Evolutionary conservation across 2,329 filamentous ascomycete species (phyloP), one percentile per base, ranked within the genome.

Genomic region (Venturia asperata): DNA sequence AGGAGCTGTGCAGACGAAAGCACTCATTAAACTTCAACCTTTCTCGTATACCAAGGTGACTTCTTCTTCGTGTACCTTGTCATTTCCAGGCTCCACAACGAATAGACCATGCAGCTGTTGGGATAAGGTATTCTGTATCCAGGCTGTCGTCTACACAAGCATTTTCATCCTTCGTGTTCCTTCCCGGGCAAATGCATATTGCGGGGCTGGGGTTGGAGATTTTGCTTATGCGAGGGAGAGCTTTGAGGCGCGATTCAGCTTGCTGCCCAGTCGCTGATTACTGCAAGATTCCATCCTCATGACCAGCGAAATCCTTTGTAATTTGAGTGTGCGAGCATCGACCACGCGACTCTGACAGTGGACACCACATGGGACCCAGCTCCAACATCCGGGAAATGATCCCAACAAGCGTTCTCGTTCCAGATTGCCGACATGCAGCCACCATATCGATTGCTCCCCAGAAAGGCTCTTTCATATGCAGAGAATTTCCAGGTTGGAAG

Each of bases 401-500:
- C 1, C 47, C 47, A 49, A 49, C 52, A 56, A 56, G 30, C 52
- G n/a, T 30, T 37, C 15, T 37, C 13, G 52, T 37, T 56, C 37
- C 52, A 56, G 52, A 56, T 56, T 56, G 52, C 52, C 52, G 52
- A 56, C 3, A 34, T 56, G 30, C 52, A 56, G 52, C 30, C 52
- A 34, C 52, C 37, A 37, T 37, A 37, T 56, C 52, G 52, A 37
- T 56, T 56, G 15, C 4, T 56, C 17, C 52, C 17, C 11, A 56
- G 30, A 37, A 55, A 37, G 30, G 30, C 13, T 37, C 15, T 56
- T 17, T 19, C 30, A 37, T 9, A 27, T 37, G 49, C 49, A 55
- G 10, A 15, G 5, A 11, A 34, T 1, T 3, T 37, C 52, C 34
- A 56, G 52, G 52, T 56, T 56, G 52, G 30, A n/a, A 56, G 15